Evolutionary conservation across 345 rosid genomes (phyloP).

Genomic region (Eucalyptus coolabah): DNA sequence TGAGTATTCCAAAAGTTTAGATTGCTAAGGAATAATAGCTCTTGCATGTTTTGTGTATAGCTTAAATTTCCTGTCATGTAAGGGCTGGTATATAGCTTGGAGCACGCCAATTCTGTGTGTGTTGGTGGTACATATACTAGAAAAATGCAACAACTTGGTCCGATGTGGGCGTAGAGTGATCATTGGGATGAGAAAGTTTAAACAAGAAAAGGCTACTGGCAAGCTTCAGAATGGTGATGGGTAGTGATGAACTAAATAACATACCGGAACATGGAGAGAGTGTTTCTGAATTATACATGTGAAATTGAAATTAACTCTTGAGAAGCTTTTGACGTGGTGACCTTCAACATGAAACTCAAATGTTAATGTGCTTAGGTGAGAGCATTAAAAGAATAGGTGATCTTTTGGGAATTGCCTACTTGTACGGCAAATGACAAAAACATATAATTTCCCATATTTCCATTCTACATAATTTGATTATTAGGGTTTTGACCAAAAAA

Average conservation of each 20-base stretch:
- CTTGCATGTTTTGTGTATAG: neutral
- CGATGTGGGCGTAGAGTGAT: accelerated
- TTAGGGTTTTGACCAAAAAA: too few species aligned
- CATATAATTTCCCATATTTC: too few species aligned
- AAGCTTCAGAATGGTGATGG: neutral
- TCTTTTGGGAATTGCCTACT: neutral
- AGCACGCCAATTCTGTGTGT: neutral
- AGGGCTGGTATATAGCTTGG: neutral
- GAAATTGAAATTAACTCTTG: neutral
- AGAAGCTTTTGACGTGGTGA: neutral
- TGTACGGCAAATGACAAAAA: neutral
- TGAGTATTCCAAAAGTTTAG: neutral
- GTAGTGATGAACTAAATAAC: neutral
- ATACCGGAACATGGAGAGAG: accelerated
- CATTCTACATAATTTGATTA: too few species aligned
- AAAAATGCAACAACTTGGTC: neutral
- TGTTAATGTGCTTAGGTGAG: neutral
- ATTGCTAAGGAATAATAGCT: neutral
- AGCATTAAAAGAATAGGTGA: neutral
- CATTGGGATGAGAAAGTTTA: neutral
- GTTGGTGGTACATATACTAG: neutral
- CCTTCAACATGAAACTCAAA: neutral
- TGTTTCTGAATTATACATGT: neutral
- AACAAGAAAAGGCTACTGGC: neutral
- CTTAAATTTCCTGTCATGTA: neutral